Percentiles rank a stretch among this genome's conserved stretches.
phyloP scores from a whole-genome alignment of 768 basidiomycete genomes.

The Albatrellus ellisii region DNA sequence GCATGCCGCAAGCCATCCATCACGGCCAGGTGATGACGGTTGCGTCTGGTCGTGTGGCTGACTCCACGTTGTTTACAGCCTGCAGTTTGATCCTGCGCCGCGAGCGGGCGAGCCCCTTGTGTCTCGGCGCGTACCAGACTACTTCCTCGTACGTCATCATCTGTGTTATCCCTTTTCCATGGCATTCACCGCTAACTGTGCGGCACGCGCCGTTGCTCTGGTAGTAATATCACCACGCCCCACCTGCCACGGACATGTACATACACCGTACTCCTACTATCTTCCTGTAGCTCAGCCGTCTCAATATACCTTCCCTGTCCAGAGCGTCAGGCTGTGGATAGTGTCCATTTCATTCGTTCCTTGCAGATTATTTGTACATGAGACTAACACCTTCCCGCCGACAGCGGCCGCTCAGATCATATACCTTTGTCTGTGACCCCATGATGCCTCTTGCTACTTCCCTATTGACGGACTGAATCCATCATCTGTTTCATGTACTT shows the following conservation, averaged over 20 bases:
- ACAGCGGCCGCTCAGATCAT: too few relatives aligned
- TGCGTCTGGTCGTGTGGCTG: slow-evolving; percentile 4
- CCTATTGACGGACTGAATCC: too few relatives aligned
- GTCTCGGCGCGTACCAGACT: slow-evolving; percentile 88
- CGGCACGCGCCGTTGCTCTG: too few relatives aligned
- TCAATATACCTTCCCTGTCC: slow-evolving; percentile 14
- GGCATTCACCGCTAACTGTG: neutral
- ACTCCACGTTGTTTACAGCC: slow-evolving; percentile 34
- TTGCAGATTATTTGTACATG: neutral
- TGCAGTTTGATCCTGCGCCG: slow-evolving; percentile 99
- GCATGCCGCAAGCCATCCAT: neutral
- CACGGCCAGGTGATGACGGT: neutral
- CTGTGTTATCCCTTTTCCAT: neutral
- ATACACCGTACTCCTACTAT: slow-evolving; percentile 13
- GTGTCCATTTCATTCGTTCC: neutral
- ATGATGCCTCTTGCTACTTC: too few relatives aligned
- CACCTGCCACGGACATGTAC: slow-evolving; percentile 13
- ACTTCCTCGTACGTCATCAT: slow-evolving; percentile 62
- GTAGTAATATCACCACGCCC: slow-evolving; percentile 8
- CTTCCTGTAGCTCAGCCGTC: slow-evolving; percentile 12
- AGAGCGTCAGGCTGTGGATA: neutral
- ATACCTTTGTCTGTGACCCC: too few relatives aligned
- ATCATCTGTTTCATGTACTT: too few relatives aligned
- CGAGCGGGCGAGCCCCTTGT: slow-evolving; percentile 97
- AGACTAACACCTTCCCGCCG: neutral